phyloP scores from a whole-genome alignment of 2,329 filamentous ascomycete species.

The Aspergillus oerlinghausenensis region DNA sequence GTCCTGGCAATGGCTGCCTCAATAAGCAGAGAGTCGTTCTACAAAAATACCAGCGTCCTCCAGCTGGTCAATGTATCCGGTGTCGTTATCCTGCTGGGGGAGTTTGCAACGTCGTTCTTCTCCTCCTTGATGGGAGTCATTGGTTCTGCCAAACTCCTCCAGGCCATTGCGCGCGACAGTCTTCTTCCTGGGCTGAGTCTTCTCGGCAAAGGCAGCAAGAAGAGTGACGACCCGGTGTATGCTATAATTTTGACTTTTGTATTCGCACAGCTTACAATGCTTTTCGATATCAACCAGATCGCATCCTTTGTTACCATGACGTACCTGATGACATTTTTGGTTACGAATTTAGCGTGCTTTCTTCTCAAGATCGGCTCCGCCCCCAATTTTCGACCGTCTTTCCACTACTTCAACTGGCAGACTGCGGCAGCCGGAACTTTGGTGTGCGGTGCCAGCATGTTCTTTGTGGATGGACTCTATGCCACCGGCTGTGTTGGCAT shows the following conservation, averaged over 20 bases:
- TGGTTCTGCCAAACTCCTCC: conserved; percentile 76
- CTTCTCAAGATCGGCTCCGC: conserved; percentile 81
- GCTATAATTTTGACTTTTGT: conserved; percentile 72
- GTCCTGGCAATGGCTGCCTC: conserved; percentile 74
- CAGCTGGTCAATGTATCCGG: conserved; percentile 73
- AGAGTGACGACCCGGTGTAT: conserved; percentile 68
- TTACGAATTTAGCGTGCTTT: conserved; percentile 84
- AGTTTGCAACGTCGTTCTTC: conserved; percentile 78
- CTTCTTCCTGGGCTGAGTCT: conserved; percentile 70
- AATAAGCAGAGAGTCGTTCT: conserved; percentile 68
- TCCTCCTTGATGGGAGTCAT: conserved; percentile 84
- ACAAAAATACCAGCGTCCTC: conserved; percentile 72
- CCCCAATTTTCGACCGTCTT: conserved; percentile 82
- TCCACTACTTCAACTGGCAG: conserved; percentile 85
- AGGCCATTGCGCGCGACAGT: conserved; percentile 74
- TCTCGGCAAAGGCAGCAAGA: conserved; percentile 69
- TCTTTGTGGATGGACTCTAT: conserved; percentile 80
- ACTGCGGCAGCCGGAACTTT: conserved; percentile 71
- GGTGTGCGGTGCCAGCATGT: conserved; percentile 77
- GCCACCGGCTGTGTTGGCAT: conserved; percentile 70
- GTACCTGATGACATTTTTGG: conserved; percentile 86
- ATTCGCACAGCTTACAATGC: conserved; percentile 72
- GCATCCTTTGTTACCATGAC: conserved; percentile 88
- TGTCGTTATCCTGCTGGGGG: conserved; percentile 69
- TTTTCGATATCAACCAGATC: conserved; percentile 82